These are phyloP conservation scores for Vitis rupestris DNA, from an alignment of 164 flowering plant genomes.

Conservation along the genomic window DNA sequence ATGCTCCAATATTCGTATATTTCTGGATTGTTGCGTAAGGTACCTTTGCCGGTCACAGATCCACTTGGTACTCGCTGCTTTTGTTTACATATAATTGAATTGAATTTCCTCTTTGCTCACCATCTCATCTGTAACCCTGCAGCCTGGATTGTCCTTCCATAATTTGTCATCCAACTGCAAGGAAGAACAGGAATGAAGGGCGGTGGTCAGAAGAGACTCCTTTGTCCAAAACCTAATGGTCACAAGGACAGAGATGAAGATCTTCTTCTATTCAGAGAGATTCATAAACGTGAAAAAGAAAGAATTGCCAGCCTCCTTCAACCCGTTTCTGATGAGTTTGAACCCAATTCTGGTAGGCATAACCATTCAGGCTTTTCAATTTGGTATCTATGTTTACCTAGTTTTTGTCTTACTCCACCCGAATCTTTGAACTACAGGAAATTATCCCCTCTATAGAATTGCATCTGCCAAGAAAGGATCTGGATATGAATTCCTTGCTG, in stretches of 20 bases:
- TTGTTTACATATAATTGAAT: no score
- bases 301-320: conserved; percentile 45
- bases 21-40: no score
- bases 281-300: conserved; percentile 48
- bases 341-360: conserved; percentile 24
- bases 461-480: conserved; percentile 41
- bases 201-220: no score
- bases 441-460: conserved; percentile 38
- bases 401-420: background rate
- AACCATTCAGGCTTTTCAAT: background rate
- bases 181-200: no score
- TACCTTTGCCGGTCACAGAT: no score
- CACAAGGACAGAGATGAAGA: conserved; percentile 45
- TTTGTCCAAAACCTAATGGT: background rate
- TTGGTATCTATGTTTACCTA: background rate
- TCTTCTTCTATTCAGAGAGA: conserved; percentile 46
- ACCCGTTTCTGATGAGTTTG: conserved; percentile 58
- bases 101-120: no score
- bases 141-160: no score
- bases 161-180: background rate
- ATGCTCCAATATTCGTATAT: no score
- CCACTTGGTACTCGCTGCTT: no score
- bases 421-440: conserved; percentile 19
- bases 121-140: no score
- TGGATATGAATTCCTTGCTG: conserved; percentile 35